Percentiles rank a stretch among this genome's conserved stretches.
Evolutionary conservation across 148 eudicot species (phyloP).

Genomic region (Heliosperma pusillum): DNA sequence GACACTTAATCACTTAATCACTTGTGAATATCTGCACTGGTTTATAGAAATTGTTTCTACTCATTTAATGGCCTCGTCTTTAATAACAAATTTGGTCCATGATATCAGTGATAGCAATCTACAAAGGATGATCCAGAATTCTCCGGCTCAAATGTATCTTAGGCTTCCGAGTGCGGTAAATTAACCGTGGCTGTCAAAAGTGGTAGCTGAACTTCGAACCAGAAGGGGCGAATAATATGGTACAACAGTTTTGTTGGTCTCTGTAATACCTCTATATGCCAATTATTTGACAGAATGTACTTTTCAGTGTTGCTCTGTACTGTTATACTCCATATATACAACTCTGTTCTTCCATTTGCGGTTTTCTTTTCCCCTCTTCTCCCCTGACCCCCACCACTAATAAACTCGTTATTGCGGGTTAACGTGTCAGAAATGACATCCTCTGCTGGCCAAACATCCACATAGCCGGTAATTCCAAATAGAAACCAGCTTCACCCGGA

Average conservation of each 20-base stretch:
- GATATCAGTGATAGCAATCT: slow-evolving; percentile 1
- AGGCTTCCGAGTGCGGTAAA: slow-evolving; percentile 13
- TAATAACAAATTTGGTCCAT: not conserved
- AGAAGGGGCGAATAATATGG: slow-evolving; percentile 21
- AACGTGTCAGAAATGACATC: too few relatives aligned
- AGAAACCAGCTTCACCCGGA: too few relatives aligned
- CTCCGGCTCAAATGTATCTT: not conserved
- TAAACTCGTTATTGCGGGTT: too few relatives aligned
- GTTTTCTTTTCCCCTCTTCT: not conserved
- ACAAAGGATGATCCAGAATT: not conserved
- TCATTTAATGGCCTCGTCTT: not conserved
- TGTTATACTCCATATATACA: not conserved
- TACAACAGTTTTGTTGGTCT: slow-evolving; percentile 29
- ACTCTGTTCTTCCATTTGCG: not conserved
- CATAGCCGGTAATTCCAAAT: too few relatives aligned
- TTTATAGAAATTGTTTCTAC: not conserved
- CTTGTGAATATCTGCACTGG: not conserved
- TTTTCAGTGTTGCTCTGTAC: not conserved
- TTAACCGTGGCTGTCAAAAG: slow-evolving; percentile 16
- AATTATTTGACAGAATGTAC: not conserved
- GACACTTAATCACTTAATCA: too few relatives aligned
- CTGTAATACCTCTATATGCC: slow-evolving; percentile 18
- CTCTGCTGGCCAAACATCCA: too few relatives aligned
- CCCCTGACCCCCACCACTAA: not conserved
- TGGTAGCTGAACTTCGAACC: slow-evolving; percentile 4